phyloP scores from a whole-genome alignment of 202 grass and related monocot genomes.

The Miscanthus sacchariflorus region DNA sequence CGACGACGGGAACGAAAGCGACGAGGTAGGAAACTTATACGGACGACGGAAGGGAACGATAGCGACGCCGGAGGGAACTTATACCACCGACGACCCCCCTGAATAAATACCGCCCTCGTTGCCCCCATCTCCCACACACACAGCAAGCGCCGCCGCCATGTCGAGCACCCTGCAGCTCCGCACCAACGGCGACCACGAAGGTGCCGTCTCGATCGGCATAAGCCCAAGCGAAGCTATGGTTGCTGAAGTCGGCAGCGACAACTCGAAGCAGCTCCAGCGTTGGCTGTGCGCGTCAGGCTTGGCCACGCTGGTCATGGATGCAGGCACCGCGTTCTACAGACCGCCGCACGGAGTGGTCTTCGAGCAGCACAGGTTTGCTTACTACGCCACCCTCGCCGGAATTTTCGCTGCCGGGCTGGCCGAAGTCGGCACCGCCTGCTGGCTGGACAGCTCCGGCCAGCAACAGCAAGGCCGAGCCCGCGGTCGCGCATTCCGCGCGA shows the following conservation, averaged over 20 bases:
- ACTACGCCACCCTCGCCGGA: neutral
- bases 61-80: no score
- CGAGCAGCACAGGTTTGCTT: neutral
- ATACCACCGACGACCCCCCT: no score
- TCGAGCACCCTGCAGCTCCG: neutral
- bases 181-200: neutral
- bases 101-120: no score
- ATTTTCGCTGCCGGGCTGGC: neutral
- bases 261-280: neutral
- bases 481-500: no score
- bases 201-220: neutral
- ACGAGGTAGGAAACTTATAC: no score
- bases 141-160: neutral
- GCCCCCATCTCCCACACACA: no score
- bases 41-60: no score
- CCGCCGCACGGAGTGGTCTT: neutral
- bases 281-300: neutral
- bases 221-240: no score
- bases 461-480: no score
- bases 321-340: neutral
- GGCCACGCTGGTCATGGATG: neutral
- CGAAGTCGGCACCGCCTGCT: neutral
- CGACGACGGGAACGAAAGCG: no score
- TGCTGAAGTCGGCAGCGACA: no score
- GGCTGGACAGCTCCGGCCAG: neutral